Evolutionary conservation across 2,329 filamentous ascomycete species (phyloP).

Genomic region (Amphichorda felina): DNA sequence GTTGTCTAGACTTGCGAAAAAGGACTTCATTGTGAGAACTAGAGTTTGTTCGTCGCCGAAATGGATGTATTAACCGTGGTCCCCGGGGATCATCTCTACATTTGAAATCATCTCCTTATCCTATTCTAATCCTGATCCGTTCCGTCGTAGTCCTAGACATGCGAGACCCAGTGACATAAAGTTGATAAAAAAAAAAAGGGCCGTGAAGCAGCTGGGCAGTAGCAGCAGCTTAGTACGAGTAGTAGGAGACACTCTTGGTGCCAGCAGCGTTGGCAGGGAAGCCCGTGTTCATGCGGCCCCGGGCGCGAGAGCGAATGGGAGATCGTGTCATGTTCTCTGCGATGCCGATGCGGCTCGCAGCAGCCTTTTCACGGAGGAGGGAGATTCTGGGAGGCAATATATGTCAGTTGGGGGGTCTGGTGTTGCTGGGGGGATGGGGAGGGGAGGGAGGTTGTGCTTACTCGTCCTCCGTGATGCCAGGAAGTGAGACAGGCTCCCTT

Average conservation of each 20-base stretch:
- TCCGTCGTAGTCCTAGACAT: no score
- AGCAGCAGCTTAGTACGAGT: background rate
- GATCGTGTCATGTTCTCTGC: conserved; percentile 17
- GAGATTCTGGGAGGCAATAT: conserved; percentile 30
- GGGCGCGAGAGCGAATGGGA: background rate
- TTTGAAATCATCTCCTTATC: no score
- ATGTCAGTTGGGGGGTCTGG: background rate
- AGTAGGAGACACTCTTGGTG: no score
- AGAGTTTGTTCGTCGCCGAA: no score
- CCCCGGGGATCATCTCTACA: no score
- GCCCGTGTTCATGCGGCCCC: background rate
- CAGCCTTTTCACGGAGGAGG: conserved; percentile 39
- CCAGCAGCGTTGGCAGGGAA: no score
- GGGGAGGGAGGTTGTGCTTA: conserved; percentile 21
- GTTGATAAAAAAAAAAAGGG: no score
- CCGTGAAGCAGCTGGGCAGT: background rate
- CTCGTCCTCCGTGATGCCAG: conserved; percentile 47
- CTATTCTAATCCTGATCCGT: no score
- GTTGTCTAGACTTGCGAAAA: no score
- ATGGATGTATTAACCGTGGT: no score
- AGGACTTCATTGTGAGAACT: no score
- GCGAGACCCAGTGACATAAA: no score
- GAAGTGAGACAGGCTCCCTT: conserved; percentile 37
- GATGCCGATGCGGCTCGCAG: conserved; percentile 34
- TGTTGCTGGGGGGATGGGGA: conserved; percentile 3